Conservation (phyloP, 1,284 basidiomycete genomes). For the Ustilago vetiveriae region DNA sequence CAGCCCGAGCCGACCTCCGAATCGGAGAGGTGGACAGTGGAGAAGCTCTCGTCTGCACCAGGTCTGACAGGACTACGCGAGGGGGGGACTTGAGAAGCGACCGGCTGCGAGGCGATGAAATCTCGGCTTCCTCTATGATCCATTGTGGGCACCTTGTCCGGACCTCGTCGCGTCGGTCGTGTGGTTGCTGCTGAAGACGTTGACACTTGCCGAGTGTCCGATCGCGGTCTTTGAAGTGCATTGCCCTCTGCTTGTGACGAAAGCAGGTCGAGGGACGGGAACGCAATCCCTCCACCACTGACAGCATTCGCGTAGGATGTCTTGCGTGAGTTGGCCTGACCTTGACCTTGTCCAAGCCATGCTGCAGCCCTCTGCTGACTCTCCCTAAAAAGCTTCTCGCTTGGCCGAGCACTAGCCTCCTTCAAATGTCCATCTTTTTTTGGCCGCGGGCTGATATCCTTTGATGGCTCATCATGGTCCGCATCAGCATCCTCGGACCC, state of each 20-base stretch:
- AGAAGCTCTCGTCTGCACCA: slow-evolving; percentile 39
- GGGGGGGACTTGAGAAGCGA: not conserved
- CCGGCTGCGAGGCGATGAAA: slow-evolving; percentile 4
- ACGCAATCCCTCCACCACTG: slow-evolving; percentile 23
- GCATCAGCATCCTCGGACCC: slow-evolving; percentile 23
- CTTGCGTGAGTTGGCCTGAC: not conserved
- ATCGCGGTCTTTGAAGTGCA: slow-evolving; percentile 21
- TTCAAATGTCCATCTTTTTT: not conserved
- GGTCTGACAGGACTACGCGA: slow-evolving; percentile 14
- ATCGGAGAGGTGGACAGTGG: slow-evolving; percentile 33
- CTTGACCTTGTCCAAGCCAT: slow-evolving; percentile 31
- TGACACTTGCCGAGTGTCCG: slow-evolving; percentile 30
- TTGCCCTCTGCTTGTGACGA: slow-evolving; percentile 11
- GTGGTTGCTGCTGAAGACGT: slow-evolving; percentile 39
- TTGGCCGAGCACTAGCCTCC: not conserved
- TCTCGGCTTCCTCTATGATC: slow-evolving; percentile 5
- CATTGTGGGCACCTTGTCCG: not conserved
- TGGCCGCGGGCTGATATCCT: no score
- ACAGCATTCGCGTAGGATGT: not conserved
- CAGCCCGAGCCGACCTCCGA: slow-evolving; percentile 42
- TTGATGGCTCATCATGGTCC: no score
- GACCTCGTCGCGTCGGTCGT: slow-evolving; percentile 9
- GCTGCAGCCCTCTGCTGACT: slow-evolving; percentile 33
- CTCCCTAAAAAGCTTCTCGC: slow-evolving; percentile 17
- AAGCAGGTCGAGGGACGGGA: slow-evolving; percentile 43